A percentile compares a stretch with the other conserved stretches of the same genome.
phyloP scores from a whole-genome alignment of 1,284 basidiomycete genomes.

The Marasmius sp. region DNA sequence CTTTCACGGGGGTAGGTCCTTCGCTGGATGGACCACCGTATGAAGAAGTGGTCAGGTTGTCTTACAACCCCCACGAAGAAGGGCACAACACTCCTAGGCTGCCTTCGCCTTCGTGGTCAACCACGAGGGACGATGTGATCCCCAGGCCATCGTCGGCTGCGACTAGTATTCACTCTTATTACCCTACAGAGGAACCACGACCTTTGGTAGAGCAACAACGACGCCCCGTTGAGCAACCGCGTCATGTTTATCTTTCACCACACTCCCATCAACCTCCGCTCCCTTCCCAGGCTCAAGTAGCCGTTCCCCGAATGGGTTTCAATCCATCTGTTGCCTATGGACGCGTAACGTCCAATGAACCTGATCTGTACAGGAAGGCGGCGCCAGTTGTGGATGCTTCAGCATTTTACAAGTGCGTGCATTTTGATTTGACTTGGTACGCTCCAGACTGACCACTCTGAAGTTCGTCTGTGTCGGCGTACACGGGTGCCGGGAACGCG shows the following conservation, averaged over 20 bases:
- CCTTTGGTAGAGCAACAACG: background rate
- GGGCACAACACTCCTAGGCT: background rate
- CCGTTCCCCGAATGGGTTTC: constrained; percentile 31
- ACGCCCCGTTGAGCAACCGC: background rate
- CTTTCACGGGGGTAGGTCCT: constrained; percentile 39
- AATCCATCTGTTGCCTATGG: constrained; percentile 51
- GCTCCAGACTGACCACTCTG: background rate
- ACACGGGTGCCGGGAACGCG: constrained; percentile 1
- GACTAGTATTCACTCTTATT: background rate
- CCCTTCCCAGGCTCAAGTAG: background rate
- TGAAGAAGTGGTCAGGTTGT: constrained; percentile 30
- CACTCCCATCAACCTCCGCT: background rate
- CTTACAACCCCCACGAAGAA: constrained; percentile 1
- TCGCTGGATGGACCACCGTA: constrained; percentile 41
- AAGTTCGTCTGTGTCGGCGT: constrained; percentile 10
- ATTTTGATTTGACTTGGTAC: background rate
- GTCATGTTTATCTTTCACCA: background rate
- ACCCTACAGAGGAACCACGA: background rate
- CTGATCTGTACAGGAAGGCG: background rate
- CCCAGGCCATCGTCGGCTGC: background rate
- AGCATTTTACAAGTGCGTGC: constrained; percentile 57
- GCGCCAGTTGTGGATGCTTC: constrained; percentile 29
- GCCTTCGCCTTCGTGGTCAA: constrained; percentile 1
- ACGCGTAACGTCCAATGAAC: background rate
- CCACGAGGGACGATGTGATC: background rate